Evolutionary conservation across 1,139 yeast species (phyloP), one percentile per base, ranked within the genome.

Genomic region (Yamadazyma siamensis): DNA sequence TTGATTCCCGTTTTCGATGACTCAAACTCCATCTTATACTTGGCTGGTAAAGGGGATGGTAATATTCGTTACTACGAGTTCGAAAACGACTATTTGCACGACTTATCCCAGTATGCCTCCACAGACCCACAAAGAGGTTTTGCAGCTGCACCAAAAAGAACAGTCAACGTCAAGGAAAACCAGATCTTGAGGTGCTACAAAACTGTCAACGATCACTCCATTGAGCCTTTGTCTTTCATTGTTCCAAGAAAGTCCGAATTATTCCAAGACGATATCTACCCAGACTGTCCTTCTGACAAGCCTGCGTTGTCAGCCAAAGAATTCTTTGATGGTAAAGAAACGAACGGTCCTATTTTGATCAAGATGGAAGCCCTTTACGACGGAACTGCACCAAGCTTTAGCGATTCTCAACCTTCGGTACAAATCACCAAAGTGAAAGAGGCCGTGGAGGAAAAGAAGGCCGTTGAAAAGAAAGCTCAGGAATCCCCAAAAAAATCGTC

Each of bases 21-120:
- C 24, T 76, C 84, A 25, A 87, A 86, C 32, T 76, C 80, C 37
- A 77, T 89, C 36, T 68, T 94, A 40, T 91, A 83, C 54, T 67
- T 91, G 41, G 97, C 95, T 21, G 98, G 98, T 46, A 91, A 91
- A 59, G 99, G 98, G 55, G 98, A 91, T 56, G 97, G 98, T 50
- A 91, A 91, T 56, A 87, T 91, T 52, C 85, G 96, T 50, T 89
- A 89, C 61, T 88, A 68, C 52, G 97, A 91, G 60, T 86, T 74
- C 53, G 85, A 79, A 43, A 78, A 83, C 46, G 97, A 91, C 50
- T 81, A 77, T 45, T 68, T 91, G 39, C 78, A 69, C 58, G 88
- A 85, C 44, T 65, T 91, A 40, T 84, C 95, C 5, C 96, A 89
- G 56, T 91, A 74, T 56, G 80, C 81, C 36, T 87, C 96, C 2